A percentile compares a stretch with the other conserved stretches of the same genome.
These are phyloP conservation scores for Pseudoscleropodium purum DNA, from an alignment of 225 moss, liverwort and hornwort species.

Conservation along the genomic window DNA sequence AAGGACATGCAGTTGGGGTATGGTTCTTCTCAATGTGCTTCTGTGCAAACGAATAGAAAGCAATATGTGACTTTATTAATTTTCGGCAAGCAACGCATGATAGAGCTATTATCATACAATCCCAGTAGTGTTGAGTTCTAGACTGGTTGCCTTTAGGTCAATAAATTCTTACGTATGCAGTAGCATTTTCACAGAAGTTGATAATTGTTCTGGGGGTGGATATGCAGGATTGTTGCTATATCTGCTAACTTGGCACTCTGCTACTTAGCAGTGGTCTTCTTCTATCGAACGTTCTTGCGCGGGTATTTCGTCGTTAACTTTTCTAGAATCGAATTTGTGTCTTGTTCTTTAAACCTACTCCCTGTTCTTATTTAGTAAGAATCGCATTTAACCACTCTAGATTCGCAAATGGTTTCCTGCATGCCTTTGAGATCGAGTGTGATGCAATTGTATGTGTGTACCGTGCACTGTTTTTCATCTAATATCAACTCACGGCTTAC, in stretches of 20 bases:
- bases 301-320: slow-evolving; percentile 39
- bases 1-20: slow-evolving; percentile 77
- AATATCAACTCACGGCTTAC: not conserved
- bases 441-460: not conserved
- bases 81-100: not conserved
- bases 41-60: not conserved
- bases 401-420: not conserved
- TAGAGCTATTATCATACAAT: not conserved
- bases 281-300: slow-evolving; percentile 78
- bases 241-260: slow-evolving; percentile 68
- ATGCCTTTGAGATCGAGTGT: not conserved
- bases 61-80: not conserved
- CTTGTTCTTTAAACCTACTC: not conserved
- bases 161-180: not conserved
- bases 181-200: not conserved
- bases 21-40: not conserved
- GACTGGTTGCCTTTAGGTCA: not conserved
- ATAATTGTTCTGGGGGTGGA: not conserved
- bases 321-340: not conserved
- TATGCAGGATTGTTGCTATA: slow-evolving; percentile 62
- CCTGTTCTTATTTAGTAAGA: not conserved
- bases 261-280: slow-evolving; percentile 72
- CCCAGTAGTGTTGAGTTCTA: not conserved
- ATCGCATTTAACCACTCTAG: not conserved
- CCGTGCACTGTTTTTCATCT: not conserved